Percentiles rank a stretch among this genome's conserved stretches.
phyloP scores from a whole-genome alignment of 805 yeast species.

The Starmera amethionina region DNA sequence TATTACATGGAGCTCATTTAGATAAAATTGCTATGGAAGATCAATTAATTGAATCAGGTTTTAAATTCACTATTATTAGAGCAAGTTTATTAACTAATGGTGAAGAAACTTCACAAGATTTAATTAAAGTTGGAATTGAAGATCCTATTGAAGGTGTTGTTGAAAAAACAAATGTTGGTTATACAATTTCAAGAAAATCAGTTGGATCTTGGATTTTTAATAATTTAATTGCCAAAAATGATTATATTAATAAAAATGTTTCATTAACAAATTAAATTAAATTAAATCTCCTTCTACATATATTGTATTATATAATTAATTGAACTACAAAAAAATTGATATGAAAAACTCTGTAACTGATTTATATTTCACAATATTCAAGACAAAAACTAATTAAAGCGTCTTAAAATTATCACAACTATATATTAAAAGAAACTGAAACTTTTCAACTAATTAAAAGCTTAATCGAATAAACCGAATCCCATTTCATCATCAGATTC shows the following conservation, averaged over 20 bases:
- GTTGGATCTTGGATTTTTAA: neutral
- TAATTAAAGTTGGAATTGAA: neutral
- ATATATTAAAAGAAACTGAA: no score
- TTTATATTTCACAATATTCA: no score
- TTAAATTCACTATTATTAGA: neutral
- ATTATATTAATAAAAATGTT: neutral
- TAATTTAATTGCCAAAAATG: neutral
- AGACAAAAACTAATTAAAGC: no score
- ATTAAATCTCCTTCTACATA: no score
- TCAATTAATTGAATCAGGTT: no score
- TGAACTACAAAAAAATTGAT: no score
- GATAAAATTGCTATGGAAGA: neutral
- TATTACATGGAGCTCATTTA: neutral
- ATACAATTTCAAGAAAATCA: neutral
- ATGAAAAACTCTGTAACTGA: no score
- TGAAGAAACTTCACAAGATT: neutral
- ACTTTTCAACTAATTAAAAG: conserved; percentile 4
- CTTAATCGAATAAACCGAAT: conserved; percentile 96
- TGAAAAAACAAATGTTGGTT: neutral
- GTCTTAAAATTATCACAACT: no score
- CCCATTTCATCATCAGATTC: conserved; percentile 82
- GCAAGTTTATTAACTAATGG: neutral
- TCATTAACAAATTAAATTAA: neutral
- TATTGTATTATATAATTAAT: no score
- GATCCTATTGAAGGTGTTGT: neutral